Percentiles rank a stretch among this genome's conserved stretches.
phyloP scores from a whole-genome alignment of 306 rosid genomes.

The Casuarina glauca region DNA sequence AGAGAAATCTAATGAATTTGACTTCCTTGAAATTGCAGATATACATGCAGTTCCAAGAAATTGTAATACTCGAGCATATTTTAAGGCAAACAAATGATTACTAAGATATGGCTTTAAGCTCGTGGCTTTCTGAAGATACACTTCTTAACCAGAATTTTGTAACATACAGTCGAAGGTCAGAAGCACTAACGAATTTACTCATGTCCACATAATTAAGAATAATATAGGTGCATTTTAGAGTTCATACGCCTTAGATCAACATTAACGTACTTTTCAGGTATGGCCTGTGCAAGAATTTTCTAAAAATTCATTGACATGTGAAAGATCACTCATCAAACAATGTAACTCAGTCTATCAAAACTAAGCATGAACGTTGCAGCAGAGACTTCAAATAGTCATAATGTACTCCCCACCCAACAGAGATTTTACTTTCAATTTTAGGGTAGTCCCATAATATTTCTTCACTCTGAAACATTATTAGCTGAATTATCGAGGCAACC shows the following conservation, averaged over 20 bases:
- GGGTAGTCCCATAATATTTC: not conserved
- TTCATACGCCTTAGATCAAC: not conserved
- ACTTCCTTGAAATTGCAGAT: not conserved
- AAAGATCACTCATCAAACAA: not conserved
- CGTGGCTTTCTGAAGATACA: not conserved
- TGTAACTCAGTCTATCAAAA: not conserved
- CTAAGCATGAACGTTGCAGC: not conserved
- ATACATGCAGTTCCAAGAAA: not conserved
- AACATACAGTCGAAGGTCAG: not conserved
- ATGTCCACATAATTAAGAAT: not conserved
- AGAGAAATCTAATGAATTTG: not conserved
- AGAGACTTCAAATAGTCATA: conserved; percentile 1
- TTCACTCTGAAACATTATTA: not conserved
- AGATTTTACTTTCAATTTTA: not conserved
- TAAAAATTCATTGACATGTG: not conserved
- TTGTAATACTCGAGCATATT: not conserved
- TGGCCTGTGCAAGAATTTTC: not conserved
- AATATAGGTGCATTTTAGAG: not conserved
- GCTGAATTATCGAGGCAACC: not conserved
- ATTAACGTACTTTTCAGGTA: not conserved
- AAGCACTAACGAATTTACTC: not conserved
- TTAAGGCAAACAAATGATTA: not conserved
- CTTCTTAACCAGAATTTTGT: not conserved
- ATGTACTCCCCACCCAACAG: not conserved
- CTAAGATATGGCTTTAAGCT: not conserved